Conservation (phyloP, 2,329 filamentous ascomycete species). For the Diplodia corticola region DNA sequence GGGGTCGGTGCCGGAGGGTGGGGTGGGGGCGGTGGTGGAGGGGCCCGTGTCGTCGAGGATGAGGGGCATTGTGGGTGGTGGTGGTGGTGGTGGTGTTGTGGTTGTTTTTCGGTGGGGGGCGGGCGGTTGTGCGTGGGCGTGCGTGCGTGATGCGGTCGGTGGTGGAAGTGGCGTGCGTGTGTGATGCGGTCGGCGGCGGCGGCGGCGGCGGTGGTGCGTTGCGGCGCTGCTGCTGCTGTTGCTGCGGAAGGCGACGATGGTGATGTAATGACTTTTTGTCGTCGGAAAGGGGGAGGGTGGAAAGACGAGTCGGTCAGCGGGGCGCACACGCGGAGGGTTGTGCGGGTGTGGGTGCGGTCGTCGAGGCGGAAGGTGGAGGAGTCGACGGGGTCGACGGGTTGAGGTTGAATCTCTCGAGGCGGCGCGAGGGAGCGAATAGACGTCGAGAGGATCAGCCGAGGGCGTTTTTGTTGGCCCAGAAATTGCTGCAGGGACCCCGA, state of each 20-base stretch:
- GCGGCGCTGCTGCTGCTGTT: not conserved
- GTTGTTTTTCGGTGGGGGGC: not conserved
- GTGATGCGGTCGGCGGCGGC: not conserved
- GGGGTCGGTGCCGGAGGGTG: conserved; percentile 6
- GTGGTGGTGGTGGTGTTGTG: not conserved
- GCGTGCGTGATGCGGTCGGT: not conserved
- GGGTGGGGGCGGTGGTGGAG: not conserved
- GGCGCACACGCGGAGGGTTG: not conserved
- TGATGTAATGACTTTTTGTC: not conserved
- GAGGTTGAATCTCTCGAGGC: no score
- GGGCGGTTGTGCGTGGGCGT: not conserved
- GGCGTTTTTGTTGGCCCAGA: not conserved
- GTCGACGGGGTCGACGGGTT: not conserved
- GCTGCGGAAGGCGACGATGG: not conserved
- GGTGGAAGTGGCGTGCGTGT: no score
- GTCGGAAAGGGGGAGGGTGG: not conserved
- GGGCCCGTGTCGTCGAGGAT: conserved; percentile 16
- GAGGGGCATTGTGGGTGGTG: conserved; percentile 8
- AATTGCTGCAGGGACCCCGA: not conserved
- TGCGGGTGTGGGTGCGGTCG: not conserved
- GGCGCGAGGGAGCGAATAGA: no score
- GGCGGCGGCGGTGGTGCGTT: not conserved
- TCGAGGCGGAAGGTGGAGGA: not conserved
- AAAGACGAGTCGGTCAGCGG: no score
- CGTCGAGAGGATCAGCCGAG: not conserved